Evolutionary conservation across 176 grass and related monocot genomes (phyloP).

Genomic region (Metroxylon sagu): DNA sequence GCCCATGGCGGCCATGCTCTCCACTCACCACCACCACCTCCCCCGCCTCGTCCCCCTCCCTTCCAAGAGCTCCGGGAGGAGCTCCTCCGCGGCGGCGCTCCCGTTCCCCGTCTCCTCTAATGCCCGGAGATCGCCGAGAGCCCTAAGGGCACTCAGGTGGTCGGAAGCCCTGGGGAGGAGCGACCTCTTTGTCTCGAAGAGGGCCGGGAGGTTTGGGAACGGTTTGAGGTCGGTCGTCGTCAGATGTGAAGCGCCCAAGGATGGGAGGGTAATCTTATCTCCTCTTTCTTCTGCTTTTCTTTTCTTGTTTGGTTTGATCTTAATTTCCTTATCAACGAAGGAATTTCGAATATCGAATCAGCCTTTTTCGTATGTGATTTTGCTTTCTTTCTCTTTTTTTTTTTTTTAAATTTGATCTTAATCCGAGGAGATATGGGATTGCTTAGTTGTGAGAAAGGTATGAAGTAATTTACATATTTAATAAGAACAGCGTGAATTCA

Average conservation of each 20-base stretch:
- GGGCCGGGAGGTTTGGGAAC: conserved; percentile 1
- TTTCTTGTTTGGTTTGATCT: background rate
- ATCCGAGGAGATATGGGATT: too few species aligned
- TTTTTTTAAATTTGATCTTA: too few species aligned
- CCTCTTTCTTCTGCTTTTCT: background rate
- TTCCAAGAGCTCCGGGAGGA: background rate
- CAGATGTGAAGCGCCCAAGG: conserved; percentile 38
- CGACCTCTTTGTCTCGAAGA: conserved; percentile 11
- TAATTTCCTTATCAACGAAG: too few species aligned
- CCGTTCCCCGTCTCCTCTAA: conserved; percentile 8
- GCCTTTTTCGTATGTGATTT: too few species aligned
- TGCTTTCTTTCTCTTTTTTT: too few species aligned
- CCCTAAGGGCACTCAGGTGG: conserved; percentile 30
- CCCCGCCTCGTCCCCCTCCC: background rate
- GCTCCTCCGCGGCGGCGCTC: background rate
- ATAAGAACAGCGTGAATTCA: too few species aligned
- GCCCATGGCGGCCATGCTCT: conserved; percentile 17
- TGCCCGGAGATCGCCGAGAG: background rate
- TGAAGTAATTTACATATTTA: too few species aligned
- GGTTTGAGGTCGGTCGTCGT: conserved; percentile 14
- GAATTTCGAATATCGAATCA: too few species aligned
- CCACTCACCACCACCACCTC: conserved; percentile 9
- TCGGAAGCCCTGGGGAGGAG: conserved; percentile 16
- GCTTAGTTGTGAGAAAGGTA: too few species aligned
- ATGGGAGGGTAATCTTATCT: conserved; percentile 37